phyloP scores from a whole-genome alignment of 345 rosid genomes.

The Populus euphratica region DNA sequence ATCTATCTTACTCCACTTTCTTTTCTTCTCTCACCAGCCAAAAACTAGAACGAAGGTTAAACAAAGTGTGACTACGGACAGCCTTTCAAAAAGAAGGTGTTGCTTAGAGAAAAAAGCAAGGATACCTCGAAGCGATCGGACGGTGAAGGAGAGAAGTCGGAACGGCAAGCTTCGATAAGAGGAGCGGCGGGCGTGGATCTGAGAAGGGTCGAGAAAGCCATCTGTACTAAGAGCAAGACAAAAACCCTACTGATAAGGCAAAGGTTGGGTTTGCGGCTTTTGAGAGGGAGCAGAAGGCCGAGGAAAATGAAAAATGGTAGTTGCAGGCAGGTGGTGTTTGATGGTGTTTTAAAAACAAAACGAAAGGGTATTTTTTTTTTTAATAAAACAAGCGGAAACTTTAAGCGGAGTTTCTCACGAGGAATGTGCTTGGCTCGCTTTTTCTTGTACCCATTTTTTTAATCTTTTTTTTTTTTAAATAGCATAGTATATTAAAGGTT shows the following conservation, averaged over 20 bases:
- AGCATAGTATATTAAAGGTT: too few relatives aligned
- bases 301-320: background rate
- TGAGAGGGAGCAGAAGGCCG: constrained; percentile 14
- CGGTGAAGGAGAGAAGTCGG: constrained; percentile 36
- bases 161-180: constrained; percentile 29
- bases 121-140: constrained; percentile 59
- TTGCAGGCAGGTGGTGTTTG: background rate
- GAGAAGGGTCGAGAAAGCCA: constrained; percentile 67
- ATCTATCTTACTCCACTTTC: background rate
- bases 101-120: constrained; percentile 1
- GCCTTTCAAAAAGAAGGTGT: background rate
- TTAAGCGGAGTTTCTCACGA: constrained; percentile 35
- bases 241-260: constrained; percentile 26
- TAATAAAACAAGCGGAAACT: background rate
- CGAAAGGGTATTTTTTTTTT: background rate
- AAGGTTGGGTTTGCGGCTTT: constrained; percentile 13
- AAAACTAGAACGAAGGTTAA: background rate
- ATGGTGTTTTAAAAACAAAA: background rate
- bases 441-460: background rate
- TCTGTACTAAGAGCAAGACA: constrained; percentile 10
- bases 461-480: too few relatives aligned
- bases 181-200: constrained; percentile 57
- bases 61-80: background rate
- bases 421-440: background rate
- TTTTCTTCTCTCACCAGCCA: background rate